Evolutionary conservation across 805 yeast species (phyloP), one percentile per base, ranked within the genome.

Genomic region (Yamadazyma akitaensis): DNA sequence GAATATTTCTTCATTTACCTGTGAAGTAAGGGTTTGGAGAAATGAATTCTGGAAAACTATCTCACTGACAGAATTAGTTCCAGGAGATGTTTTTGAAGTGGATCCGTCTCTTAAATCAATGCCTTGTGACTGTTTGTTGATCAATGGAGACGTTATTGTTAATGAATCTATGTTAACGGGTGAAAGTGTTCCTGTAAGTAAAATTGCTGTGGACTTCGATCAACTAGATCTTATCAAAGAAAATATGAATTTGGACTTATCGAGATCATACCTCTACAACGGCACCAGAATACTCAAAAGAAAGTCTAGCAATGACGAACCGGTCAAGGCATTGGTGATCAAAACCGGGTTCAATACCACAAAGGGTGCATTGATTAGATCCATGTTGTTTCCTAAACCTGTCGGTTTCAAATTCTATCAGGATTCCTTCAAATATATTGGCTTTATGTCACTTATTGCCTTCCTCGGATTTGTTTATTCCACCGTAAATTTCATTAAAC

Each of bases 161-260:
- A 94, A 94, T 63, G 99, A 94, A 62, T 87, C 97, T 5, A 94
- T 94, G 96, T 75, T 94, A 17, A 94, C 99, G 0, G 99, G 99
- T 34, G 99, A 94, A 63, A 89, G 97, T 43, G 97, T 94, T 1
- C 99, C 99, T 0, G 96, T 94, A 2, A 80, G 97, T 0, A 94
- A 94, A 62, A 51, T 73, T 10, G 77, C 87, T 1, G 88, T 94
- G 1, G 67, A 75, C 1, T 74, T 77, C 13, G 90, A 83, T 8
- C 73, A 83, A 0, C 77, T 89, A 34, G 66, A 66, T n/a, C 70
- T 71, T 17, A 63, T 88, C 41, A 70, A 80, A 2, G 84, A 81
- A 54, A 80, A 83, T 50, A 79, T 86, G 12, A 76, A 88, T 8
- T 75, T 84, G 12, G 66, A 72, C n/a, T 70, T 91, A 44, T 80